phyloP scores from a whole-genome alignment of 1,139 yeast species.

The Yamadazyma atmosphaerica region DNA sequence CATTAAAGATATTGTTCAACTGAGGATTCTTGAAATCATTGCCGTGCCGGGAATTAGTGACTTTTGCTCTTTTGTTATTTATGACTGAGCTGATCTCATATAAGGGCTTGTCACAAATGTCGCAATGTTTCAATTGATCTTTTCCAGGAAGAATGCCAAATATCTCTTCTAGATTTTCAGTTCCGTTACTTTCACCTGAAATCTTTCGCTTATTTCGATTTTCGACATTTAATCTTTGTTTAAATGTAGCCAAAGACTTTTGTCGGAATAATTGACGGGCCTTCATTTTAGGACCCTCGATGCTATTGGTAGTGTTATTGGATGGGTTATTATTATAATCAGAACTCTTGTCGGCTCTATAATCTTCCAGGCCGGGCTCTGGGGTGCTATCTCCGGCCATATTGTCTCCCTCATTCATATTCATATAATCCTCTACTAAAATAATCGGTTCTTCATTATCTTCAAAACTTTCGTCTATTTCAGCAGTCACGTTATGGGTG shows the following conservation, averaged over 20 bases:
- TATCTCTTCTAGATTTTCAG: slow-evolving; percentile 39
- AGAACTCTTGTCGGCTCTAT: neutral
- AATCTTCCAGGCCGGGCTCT: no score
- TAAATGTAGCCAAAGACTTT: slow-evolving; percentile 41
- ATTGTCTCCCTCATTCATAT: slow-evolving; percentile 6
- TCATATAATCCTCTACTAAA: slow-evolving; percentile 51
- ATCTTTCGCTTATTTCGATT: slow-evolving; percentile 12
- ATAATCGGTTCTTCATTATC: slow-evolving; percentile 50
- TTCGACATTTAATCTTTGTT: slow-evolving; percentile 22
- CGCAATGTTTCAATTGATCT: slow-evolving; percentile 50
- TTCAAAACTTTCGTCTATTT: slow-evolving; percentile 19
- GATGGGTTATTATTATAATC: neutral
- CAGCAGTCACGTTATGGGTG: slow-evolving; percentile 16
- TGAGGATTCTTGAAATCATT: slow-evolving; percentile 7
- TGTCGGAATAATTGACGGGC: slow-evolving; percentile 18
- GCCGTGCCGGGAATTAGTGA: neutral
- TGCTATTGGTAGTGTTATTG: neutral
- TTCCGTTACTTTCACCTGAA: slow-evolving; percentile 12
- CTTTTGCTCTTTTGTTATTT: slow-evolving; percentile 23
- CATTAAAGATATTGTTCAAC: slow-evolving; percentile 30
- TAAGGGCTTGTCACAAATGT: slow-evolving; percentile 64
- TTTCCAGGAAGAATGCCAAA: slow-evolving; percentile 45
- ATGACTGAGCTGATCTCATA: slow-evolving; percentile 59
- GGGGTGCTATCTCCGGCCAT: no score
- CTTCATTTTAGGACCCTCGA: neutral